Conservation (phyloP, 345 rosid species). For the Pelargonium nanum region DNA sequence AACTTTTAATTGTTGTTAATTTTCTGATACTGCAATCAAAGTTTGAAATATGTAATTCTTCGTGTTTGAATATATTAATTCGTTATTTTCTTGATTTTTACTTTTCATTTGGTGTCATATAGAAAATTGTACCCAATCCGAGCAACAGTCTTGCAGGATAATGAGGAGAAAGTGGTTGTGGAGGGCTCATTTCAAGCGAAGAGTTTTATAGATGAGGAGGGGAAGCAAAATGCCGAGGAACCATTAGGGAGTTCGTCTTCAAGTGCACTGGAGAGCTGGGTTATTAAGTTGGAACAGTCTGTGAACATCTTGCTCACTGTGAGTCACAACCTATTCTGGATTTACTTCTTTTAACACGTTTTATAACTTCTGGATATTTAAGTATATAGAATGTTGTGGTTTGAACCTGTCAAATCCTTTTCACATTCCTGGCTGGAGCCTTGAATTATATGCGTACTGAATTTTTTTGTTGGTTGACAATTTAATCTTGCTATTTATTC, state of each 20-base stretch:
- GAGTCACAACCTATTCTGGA: neutral
- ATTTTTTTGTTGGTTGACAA: slow-evolving; percentile 1
- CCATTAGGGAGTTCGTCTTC: slow-evolving; percentile 21
- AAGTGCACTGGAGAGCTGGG: slow-evolving; percentile 31
- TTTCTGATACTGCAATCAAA: neutral
- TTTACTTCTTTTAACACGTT: neutral
- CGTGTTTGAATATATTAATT: neutral
- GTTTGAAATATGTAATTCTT: neutral
- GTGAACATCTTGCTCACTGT: slow-evolving; percentile 63
- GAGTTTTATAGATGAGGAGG: slow-evolving; percentile 14
- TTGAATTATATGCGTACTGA: neutral
- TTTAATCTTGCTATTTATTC: neutral
- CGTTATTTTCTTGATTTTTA: too few relatives aligned
- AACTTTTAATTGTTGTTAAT: too few relatives aligned
- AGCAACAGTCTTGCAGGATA: slow-evolving; percentile 50
- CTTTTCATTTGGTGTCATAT: neutral
- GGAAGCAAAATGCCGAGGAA: slow-evolving; percentile 15
- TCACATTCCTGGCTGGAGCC: neutral
- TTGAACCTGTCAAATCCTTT: neutral
- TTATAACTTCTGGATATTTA: neutral
- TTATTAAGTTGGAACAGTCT: slow-evolving; percentile 58
- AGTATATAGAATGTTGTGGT: neutral
- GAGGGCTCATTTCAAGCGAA: slow-evolving; percentile 48
- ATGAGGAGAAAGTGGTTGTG: slow-evolving; percentile 50
- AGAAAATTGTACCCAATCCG: slow-evolving; percentile 32